Conservation (phyloP, 768 basidiomycete genomes). For the Lactarius vividus region DNA sequence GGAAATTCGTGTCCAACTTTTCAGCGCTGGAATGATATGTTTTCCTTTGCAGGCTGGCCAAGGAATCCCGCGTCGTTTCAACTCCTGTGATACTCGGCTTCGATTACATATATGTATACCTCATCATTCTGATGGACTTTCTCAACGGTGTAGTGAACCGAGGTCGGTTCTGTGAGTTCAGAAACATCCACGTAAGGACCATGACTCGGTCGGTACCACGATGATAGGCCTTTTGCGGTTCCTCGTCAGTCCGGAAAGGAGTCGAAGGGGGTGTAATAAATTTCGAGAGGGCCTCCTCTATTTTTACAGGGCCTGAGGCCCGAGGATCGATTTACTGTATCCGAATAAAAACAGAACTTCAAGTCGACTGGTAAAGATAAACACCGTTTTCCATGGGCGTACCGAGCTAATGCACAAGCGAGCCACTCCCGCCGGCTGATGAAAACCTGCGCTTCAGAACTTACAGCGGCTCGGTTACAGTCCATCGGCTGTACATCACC, state of each 20-base stretch:
- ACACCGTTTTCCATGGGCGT: background rate
- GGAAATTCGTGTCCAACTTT: background rate
- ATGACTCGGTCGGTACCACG: background rate
- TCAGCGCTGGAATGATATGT: background rate
- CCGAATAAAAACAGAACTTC: background rate
- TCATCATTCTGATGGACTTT: background rate
- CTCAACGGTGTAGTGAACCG: background rate
- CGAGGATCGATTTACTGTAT: background rate
- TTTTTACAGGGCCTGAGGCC: background rate
- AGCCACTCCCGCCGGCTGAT: background rate
- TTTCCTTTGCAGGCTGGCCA: background rate
- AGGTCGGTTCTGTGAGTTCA: background rate
- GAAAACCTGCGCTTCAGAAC: background rate
- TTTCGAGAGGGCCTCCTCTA: background rate
- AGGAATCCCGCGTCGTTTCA: background rate
- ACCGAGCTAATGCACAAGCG: background rate
- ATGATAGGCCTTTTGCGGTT: background rate
- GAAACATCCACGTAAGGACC: background rate
- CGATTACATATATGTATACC: background rate
- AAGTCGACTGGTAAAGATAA: background rate
- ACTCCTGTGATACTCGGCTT: background rate
- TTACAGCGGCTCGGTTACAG: background rate
- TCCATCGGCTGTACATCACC: background rate
- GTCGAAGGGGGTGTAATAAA: background rate
- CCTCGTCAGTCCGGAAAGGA: background rate